phyloP scores from a whole-genome alignment of 129 eudicot genomes.

The Sambucus nigra region DNA sequence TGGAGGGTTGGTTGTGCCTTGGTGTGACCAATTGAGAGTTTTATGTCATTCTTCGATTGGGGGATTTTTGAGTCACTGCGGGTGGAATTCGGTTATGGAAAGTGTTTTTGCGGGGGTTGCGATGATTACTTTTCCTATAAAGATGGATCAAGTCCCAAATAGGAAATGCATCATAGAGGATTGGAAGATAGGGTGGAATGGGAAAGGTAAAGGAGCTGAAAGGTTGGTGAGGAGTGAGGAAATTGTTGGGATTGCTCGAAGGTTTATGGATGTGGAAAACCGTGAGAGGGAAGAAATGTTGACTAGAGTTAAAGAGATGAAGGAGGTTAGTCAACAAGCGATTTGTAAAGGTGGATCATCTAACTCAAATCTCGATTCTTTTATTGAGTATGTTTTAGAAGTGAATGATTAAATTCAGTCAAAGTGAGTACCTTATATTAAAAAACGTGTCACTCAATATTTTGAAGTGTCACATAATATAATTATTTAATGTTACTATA shows the following conservation, averaged over 20 bases:
- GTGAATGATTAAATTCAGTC: too few relatives aligned
- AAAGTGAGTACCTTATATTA: too few relatives aligned
- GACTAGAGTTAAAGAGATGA: background rate
- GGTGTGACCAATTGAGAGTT: too few relatives aligned
- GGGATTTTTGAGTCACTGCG: too few relatives aligned
- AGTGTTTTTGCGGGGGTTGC: slow-evolving; percentile 34
- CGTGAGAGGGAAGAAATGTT: too few relatives aligned
- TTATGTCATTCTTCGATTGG: too few relatives aligned
- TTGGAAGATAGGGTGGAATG: slow-evolving; percentile 26
- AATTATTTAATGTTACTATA: too few relatives aligned
- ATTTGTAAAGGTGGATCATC: slow-evolving; percentile 18
- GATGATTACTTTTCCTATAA: slow-evolving; percentile 24
- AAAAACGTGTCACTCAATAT: too few relatives aligned
- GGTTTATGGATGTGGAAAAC: slow-evolving; percentile 22
- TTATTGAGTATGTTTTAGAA: too few relatives aligned
- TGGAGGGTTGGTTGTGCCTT: slow-evolving; percentile 15
- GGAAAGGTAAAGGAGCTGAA: background rate
- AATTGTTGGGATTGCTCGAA: slow-evolving; percentile 7
- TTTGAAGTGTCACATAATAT: too few relatives aligned
- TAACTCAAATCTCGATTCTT: slow-evolving; percentile 10
- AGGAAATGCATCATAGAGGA: slow-evolving; percentile 15
- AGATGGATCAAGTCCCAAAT: too few relatives aligned
- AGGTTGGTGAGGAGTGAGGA: slow-evolving; percentile 1
- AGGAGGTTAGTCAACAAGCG: background rate
- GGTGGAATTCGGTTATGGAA: too few relatives aligned